These are phyloP conservation scores for Pyropia yezoensis DNA, from an alignment of 23 red algal species.

Conservation along the genomic window DNA sequence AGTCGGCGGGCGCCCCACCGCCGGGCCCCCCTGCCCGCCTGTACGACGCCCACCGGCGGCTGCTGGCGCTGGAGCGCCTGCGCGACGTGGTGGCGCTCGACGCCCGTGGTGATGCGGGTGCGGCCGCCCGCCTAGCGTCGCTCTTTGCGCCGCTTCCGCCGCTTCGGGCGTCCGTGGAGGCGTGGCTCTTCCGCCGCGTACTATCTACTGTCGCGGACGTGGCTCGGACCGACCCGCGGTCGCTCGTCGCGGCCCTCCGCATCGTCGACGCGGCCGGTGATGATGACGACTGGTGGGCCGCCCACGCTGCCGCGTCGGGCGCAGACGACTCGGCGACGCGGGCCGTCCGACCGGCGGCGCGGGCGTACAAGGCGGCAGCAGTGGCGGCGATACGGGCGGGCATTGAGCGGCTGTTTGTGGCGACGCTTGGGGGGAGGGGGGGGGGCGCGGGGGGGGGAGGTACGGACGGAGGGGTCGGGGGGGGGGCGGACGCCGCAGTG, in stretches of 20 bases:
- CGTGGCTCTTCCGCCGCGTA: conserved; percentile 33
- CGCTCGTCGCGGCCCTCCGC: conserved; percentile 43
- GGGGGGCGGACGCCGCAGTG: no score
- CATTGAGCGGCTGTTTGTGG: conserved; percentile 22
- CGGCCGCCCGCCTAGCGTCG: no score
- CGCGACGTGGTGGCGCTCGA: no score
- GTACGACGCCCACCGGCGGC: no score
- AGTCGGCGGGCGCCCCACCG: no score
- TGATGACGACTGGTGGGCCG: conserved; percentile 55
- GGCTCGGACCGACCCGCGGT: conserved; percentile 36
- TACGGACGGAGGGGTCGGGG: no score
- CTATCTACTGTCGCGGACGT: conserved; percentile 21
- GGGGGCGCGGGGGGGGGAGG: not conserved
- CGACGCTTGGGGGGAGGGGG: conserved; percentile 13
- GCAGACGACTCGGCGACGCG: conserved; percentile 1
- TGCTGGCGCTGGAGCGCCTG: no score
- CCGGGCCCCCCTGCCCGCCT: no score
- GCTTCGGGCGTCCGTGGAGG: conserved; percentile 1
- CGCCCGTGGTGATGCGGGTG: no score
- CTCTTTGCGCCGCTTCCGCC: no score
- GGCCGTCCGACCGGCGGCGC: conserved; percentile 25
- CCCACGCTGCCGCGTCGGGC: conserved; percentile 3
- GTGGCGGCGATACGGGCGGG: conserved; percentile 20
- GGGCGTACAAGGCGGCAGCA: conserved; percentile 33
- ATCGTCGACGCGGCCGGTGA: conserved; percentile 41